These are phyloP conservation scores for Domatiomyces catenatus DNA, from an alignment of 2,329 filamentous ascomycete species.

Conservation along the genomic window DNA sequence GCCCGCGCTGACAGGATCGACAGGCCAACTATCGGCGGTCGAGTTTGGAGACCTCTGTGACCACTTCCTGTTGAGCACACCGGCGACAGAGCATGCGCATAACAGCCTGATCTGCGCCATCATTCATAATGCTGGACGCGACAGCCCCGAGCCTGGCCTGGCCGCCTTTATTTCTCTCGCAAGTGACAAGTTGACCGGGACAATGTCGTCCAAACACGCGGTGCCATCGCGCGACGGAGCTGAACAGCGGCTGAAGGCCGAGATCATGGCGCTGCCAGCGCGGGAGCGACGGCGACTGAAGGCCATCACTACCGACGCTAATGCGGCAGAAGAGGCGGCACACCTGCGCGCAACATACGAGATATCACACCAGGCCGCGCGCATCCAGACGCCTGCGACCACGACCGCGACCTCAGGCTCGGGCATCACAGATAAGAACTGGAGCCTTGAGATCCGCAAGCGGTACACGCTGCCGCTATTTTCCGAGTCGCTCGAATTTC, in stretches of 20 bases:
- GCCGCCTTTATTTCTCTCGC: slow-evolving; percentile 47
- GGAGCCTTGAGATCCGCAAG: slow-evolving; percentile 51
- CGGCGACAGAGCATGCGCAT: slow-evolving; percentile 42
- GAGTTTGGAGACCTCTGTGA: slow-evolving; percentile 43
- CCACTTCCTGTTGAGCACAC: slow-evolving; percentile 38
- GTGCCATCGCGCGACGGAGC: slow-evolving; percentile 39
- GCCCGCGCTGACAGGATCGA: slow-evolving; percentile 3
- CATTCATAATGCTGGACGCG: slow-evolving; percentile 43
- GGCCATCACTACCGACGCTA: slow-evolving; percentile 17
- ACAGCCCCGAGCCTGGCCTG: slow-evolving; percentile 46
- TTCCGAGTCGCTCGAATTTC: slow-evolving; percentile 48
- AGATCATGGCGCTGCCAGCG: slow-evolving; percentile 47
- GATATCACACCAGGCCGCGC: slow-evolving; percentile 30
- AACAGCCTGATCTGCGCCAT: slow-evolving; percentile 47
- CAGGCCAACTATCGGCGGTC: slow-evolving; percentile 45
- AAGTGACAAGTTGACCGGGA: slow-evolving; percentile 35
- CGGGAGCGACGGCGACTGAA: slow-evolving; percentile 45
- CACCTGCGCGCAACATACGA: slow-evolving; percentile 21
- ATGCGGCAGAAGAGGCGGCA: slow-evolving; percentile 7
- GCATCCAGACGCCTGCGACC: slow-evolving; percentile 42
- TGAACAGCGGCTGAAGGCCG: slow-evolving; percentile 47
- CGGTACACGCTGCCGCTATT: slow-evolving; percentile 48
- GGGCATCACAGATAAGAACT: slow-evolving; percentile 63
- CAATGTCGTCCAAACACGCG: slow-evolving; percentile 32
- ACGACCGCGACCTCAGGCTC: slow-evolving; percentile 41